These are phyloP conservation scores for Diaporthe caulivora DNA, from an alignment of 2,329 filamentous ascomycete species.

Conservation along the genomic window DNA sequence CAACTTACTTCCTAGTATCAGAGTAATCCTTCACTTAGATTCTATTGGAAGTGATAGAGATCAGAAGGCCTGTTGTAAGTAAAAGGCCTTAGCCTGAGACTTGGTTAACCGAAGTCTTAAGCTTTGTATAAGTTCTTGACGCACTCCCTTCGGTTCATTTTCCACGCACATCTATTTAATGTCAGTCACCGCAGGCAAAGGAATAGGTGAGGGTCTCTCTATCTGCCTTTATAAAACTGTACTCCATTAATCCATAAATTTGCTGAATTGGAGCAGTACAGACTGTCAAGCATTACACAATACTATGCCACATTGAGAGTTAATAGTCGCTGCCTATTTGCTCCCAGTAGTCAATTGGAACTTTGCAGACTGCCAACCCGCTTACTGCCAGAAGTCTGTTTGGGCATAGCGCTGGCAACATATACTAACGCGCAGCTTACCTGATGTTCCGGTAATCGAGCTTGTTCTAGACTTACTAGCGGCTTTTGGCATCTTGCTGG, in stretches of 20 bases:
- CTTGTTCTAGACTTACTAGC: constrained; percentile 12
- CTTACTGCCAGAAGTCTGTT: too few species aligned
- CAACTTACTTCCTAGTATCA: too few species aligned
- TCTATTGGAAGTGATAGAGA: too few species aligned
- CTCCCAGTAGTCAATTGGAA: neutral
- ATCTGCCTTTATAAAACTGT: neutral
- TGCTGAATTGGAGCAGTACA: neutral
- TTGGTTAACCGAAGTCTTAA: neutral
- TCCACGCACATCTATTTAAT: neutral
- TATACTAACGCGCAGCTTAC: neutral
- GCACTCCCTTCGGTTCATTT: neutral
- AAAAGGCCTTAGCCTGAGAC: neutral
- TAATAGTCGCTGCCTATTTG: too few species aligned
- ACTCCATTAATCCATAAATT: too few species aligned
- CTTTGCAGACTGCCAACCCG: neutral
- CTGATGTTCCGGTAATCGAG: neutral
- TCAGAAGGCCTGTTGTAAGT: neutral
- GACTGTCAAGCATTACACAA: neutral
- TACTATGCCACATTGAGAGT: neutral
- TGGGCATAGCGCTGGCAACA: too few species aligned
- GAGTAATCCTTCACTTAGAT: too few species aligned
- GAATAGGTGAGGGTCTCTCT: neutral
- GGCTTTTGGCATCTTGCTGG: neutral
- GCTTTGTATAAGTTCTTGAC: neutral
- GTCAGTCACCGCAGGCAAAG: too few species aligned